A percentile compares a stretch with the other conserved stretches of the same genome.
Evolutionary conservation across 179 eudicot species (phyloP).

Genomic region (Gypsophila paniculata): DNA sequence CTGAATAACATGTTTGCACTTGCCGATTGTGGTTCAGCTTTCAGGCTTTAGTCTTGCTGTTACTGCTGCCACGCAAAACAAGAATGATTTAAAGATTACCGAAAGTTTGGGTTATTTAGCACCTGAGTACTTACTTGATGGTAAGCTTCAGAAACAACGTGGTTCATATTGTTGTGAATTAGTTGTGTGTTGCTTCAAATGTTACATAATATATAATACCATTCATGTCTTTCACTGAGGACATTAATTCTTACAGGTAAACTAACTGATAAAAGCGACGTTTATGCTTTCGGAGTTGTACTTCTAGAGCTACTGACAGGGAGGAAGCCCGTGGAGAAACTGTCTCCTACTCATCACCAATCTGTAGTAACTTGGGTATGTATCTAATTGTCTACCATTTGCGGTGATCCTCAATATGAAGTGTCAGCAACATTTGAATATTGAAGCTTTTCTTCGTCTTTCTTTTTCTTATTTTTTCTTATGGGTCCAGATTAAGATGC

Average conservation of each 20-base stretch:
- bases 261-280: slow-evolving; percentile 71
- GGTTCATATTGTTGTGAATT: neutral
- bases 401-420: neutral
- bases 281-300: slow-evolving; percentile 68
- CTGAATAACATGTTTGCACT: neutral
- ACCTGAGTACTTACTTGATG: slow-evolving; percentile 79
- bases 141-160: slow-evolving; percentile 31
- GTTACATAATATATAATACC: no score
- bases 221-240: slow-evolving; percentile 7
- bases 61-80: slow-evolving; percentile 42
- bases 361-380: slow-evolving; percentile 72
- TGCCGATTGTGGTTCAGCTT: slow-evolving; percentile 41
- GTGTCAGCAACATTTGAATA: neutral
- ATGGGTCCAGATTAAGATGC: neutral
- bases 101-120: slow-evolving; percentile 72
- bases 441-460: neutral
- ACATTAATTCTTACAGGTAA: slow-evolving; percentile 40
- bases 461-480: neutral
- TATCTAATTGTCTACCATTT: neutral
- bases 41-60: slow-evolving; percentile 72
- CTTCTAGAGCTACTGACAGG: slow-evolving; percentile 68
- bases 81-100: slow-evolving; percentile 50
- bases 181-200: neutral
- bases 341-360: slow-evolving; percentile 47
- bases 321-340: slow-evolving; percentile 59